phyloP scores from a whole-genome alignment of 495 filamentous ascomycete species.

The Rhypophila decipiens region DNA sequence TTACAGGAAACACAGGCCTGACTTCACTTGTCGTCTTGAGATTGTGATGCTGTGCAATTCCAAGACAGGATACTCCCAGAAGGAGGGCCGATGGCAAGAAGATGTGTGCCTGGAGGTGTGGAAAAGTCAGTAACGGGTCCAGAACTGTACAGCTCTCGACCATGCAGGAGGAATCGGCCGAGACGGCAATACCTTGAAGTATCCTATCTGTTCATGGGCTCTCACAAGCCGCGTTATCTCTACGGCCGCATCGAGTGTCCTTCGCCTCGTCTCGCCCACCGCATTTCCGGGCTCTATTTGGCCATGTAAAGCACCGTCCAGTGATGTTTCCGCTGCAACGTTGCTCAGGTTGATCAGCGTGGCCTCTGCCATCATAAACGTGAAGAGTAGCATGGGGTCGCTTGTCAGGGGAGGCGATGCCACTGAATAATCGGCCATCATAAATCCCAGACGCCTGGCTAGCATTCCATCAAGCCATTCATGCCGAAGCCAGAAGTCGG shows the following conservation, averaged over 20 bases:
- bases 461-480: conserved; percentile 44
- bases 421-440: conserved; percentile 26
- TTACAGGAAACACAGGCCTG: too few species aligned
- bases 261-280: conserved; percentile 25
- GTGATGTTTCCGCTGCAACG: conserved; percentile 18
- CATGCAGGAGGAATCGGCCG: neutral
- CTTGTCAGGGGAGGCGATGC: conserved; percentile 26
- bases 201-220: conserved; percentile 36
- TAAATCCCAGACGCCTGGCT: conserved; percentile 26
- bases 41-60: too few species aligned
- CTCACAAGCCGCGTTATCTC: conserved; percentile 36
- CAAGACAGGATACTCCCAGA: conserved; percentile 14
- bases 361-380: conserved; percentile 39
- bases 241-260: conserved; percentile 30
- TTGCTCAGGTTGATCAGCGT: conserved; percentile 37
- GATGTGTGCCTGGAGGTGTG: conserved; percentile 15
- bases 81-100: conserved; percentile 21
- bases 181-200: conserved; percentile 40
- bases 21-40: too few species aligned
- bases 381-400: conserved; percentile 42
- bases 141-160: neutral
- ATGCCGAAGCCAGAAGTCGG: conserved; percentile 42
- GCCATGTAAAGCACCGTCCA: neutral
- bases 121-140: too few species aligned
- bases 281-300: neutral